Evolutionary conservation across 371 early-diverging fungal genomes (phyloP).

Genomic region (Fennellomyces sp.): DNA sequence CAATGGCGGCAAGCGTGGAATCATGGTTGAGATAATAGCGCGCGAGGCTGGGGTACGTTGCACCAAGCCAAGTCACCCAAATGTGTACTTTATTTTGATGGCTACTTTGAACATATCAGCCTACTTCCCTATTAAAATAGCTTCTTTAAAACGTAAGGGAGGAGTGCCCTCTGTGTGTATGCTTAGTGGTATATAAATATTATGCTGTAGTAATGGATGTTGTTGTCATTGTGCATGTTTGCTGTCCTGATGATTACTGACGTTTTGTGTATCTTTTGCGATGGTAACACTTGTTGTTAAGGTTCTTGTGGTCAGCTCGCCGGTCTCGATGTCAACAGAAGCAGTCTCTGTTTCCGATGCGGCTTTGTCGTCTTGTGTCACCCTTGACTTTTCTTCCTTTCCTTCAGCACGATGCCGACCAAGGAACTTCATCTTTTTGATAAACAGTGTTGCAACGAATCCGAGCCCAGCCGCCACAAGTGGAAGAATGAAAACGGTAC

Average conservation of each 20-base stretch:
- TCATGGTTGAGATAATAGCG: too few relatives aligned
- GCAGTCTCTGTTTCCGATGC: neutral
- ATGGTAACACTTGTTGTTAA: neutral
- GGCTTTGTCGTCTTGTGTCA: neutral
- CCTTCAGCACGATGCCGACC: neutral
- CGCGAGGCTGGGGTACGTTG: too few relatives aligned
- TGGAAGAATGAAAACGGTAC: constrained; percentile 7
- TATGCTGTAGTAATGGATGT: too few relatives aligned
- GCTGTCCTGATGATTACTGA: too few relatives aligned
- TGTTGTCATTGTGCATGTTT: too few relatives aligned
- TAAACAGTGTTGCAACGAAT: constrained; percentile 7
- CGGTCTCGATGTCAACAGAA: neutral
- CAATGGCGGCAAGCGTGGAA: constrained; percentile 49
- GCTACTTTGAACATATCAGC: too few relatives aligned
- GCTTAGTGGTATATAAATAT: too few relatives aligned
- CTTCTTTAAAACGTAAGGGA: too few relatives aligned
- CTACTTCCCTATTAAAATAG: too few relatives aligned
- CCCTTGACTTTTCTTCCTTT: neutral
- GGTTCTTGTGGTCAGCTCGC: neutral
- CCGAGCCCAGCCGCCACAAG: constrained; percentile 2
- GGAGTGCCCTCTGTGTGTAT: too few relatives aligned
- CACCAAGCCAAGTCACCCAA: too few relatives aligned
- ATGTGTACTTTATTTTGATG: too few relatives aligned
- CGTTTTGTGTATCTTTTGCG: neutral
- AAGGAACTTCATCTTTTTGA: neutral